Base-by-base conservation (phyloP, 306 rosid species). In the Parietaria judaica region DNA sequence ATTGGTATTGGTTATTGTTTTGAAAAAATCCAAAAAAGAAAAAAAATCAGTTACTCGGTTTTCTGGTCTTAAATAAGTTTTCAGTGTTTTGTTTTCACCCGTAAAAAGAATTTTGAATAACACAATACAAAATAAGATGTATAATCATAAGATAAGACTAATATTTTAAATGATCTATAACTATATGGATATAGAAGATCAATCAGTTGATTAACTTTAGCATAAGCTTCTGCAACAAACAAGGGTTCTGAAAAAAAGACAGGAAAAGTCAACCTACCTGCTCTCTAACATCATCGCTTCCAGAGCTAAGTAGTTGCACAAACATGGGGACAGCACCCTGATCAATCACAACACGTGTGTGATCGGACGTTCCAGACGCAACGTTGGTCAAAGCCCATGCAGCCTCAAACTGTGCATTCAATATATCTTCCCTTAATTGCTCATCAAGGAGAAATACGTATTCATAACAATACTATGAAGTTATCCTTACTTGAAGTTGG, bases 361-460 rank as follows among this genome's bases (percentile, higher is more conserved):
- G 86, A 68, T 86, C 82, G 5, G 87, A 79, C 34, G 85, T 77
- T 67, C 85, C 85, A 41, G 86, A 81, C 50, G 86, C 83, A 36
- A 83, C 73, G 67, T 83, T 78, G 51, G 87, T 79, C 68, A 86
- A 65, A 66, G 85, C 83, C 89, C 89, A 86, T 37, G 89, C 85
- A 63, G 89, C 90, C 70, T 86, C 89, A 79, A 80, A 78, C 95
- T 86, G 77, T 8, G 64, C 13, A 50, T 51, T 23, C 2, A 8
- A 10, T 37, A 23, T 23, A 23, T 5, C 55, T 59, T 36, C 35
- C 71, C 59, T 41, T 37, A 4, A 45, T 2, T 11, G 50, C 17
- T 11, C 41, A 17, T 56, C 31, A 36, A 59, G 14, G 51, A 48
- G 23, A 14, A 36, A 16, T 14, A 31, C 6, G 9, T 41, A 41